A percentile compares a stretch with the other conserved stretches of the same genome.
These are phyloP conservation scores for Sordaria brevicollis DNA, from an alignment of 495 filamentous ascomycete genomes.

Conservation along the genomic window DNA sequence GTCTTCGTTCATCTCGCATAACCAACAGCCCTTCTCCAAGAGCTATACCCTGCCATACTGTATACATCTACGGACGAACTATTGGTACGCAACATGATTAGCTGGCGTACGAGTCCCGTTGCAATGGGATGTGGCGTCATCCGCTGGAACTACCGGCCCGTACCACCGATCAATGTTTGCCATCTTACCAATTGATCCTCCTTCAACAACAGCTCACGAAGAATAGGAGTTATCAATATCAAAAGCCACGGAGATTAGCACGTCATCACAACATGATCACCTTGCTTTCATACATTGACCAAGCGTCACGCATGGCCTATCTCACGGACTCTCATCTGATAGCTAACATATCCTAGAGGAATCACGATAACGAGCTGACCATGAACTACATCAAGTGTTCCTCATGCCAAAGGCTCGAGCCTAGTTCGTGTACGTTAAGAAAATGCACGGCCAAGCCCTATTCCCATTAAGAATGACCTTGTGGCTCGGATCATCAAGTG, in stretches of 20 bases:
- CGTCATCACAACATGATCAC: background rate
- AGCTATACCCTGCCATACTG: background rate
- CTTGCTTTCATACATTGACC: background rate
- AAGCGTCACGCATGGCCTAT: background rate
- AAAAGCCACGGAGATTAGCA: background rate
- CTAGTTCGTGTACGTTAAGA: background rate
- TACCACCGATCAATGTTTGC: background rate
- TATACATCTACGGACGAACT: background rate
- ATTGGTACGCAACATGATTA: background rate
- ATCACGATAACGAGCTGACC: background rate
- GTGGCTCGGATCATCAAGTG: background rate
- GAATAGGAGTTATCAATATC: background rate
- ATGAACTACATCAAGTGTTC: background rate
- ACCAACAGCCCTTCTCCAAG: background rate
- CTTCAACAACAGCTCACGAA: background rate
- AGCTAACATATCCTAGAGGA: background rate
- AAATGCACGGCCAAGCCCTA: background rate
- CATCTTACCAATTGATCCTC: background rate
- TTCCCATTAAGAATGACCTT: background rate
- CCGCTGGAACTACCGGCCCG: background rate
- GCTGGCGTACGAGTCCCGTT: background rate
- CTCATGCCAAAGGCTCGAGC: background rate
- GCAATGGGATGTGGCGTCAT: background rate
- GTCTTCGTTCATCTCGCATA: background rate
- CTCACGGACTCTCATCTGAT: background rate